Evolutionary conservation across 176 grass and related monocot genomes (phyloP), one percentile per base, ranked within the genome.

Genomic region (Thinopyrum elongatum): DNA sequence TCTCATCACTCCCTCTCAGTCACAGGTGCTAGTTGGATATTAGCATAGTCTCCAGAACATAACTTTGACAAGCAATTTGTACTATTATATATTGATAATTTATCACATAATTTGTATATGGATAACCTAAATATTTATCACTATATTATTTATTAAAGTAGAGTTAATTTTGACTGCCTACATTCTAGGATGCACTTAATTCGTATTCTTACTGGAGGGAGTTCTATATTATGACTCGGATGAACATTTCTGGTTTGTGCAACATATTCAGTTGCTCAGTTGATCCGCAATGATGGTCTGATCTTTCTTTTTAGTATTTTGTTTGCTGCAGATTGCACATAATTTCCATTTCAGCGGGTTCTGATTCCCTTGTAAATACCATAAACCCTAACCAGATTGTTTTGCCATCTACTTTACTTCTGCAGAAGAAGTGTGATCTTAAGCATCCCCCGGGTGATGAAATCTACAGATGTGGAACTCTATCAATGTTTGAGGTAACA

Each of bases 381-480:
- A 44, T 34, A 53, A 63, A 21, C 12, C 5, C 16, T 39, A 89
- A 49, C n/a, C 34, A 23, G 67, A 74, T 26, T 30, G 8, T 83
- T 88, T 34, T 86, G 4, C 8, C 8, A 25, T 91, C 86, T 29
- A 38, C 47, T 86, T 91, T 87, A 29, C 19, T 60, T 77, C 67
- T 88, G 60, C 76, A 99, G 97, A 94, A 87, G 46, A 99, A 99
- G 85, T 99, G 97, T 62, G 97, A 99, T 77, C 92, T 99, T 68
- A 99, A 99, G 76, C 97, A 99, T 71, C 97, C 97, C 12, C 97
- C 97, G 36, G 97, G 97, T 82, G 94, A 99, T 88, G 97, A 99
- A 88, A 99, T 99, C 58, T 99, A 99, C 78, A 93, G 97, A 93
- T 93, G 92, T 88, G 94, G 97, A 76, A 94, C 97, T 12, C 63